Evolutionary conservation across 164 flowering plant genomes (phyloP), one percentile per base, ranked within the genome.

Genomic region (Liquidambar formosana): DNA sequence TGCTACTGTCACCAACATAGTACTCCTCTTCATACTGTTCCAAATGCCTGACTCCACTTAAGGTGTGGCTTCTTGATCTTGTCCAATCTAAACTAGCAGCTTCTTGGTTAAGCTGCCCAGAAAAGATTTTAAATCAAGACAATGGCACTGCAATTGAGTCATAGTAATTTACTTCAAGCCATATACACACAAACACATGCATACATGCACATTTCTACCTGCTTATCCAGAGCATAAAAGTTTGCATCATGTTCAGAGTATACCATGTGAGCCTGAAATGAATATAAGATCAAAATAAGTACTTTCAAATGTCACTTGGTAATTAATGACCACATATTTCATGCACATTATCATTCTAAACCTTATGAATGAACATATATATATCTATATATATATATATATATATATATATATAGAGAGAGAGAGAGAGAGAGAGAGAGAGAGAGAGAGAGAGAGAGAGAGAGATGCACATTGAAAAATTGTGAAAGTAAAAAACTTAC

Each of bases 221-320:
- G 96, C 45, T 71, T 88, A 75, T 91, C 82, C 26, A 95, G 78
- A 66, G 92, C 90, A 61, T 77, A 84, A 65, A 95, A 95, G 78
- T 89, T 79, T n/a, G 93, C 84, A 71, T 93, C 99, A 79, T 95
- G 99, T 76, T 93, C 98, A 3, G 97, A 88, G 76, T 76, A 75
- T 23, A 88, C 85, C 99, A 95, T 95, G 77, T 95, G 99, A n/a
- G 99, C 99, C 99, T 93, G 84, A 61, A 73, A 85, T 38, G 45
- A 52, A 64, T 53, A 69, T 41, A 68, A 64, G 15, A 63, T 70
- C 18, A 71, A 13, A 54, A 72, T 57, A 57, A 51, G 38, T 19
- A 16, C 14, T 43, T 56, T 51, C 48, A 51, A 13, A 12, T 47
- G 21, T 16, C 27, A 41, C 6, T 56, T 66, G 21, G 25, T 52